Percentiles rank a stretch among this genome's conserved stretches.
Conservation (phyloP, 2,329 filamentous ascomycete species). For the Akanthomyces lecanii region DNA sequence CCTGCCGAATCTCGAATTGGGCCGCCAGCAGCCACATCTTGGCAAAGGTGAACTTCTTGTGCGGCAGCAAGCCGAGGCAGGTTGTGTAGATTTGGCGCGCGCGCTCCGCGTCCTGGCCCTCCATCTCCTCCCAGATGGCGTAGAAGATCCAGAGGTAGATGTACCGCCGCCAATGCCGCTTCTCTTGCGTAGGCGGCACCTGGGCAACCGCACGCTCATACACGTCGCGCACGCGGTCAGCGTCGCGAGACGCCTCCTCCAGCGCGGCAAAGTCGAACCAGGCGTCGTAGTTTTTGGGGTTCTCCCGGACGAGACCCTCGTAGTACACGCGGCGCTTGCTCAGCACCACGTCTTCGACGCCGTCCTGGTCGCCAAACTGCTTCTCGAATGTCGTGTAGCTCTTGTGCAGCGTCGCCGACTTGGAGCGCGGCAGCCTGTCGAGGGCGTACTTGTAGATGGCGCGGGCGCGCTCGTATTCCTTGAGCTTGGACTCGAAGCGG, state of each 20-base stretch:
- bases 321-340: constrained; percentile 90
- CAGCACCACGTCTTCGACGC: constrained; percentile 92
- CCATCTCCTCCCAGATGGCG: constrained; percentile 89
- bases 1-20: constrained; percentile 87
- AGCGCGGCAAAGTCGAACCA: constrained; percentile 95
- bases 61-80: constrained; percentile 81
- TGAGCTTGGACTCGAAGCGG: constrained; percentile 89
- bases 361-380: constrained; percentile 89
- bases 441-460: constrained; percentile 97
- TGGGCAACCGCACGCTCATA: constrained; percentile 96
- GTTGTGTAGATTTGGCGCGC: constrained; percentile 88
- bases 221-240: constrained; percentile 80
- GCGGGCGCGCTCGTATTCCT: constrained; percentile 88
- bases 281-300: constrained; percentile 91
- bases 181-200: constrained; percentile 90
- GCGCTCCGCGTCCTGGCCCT: constrained; percentile 71
- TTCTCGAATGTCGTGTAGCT: constrained; percentile 98
- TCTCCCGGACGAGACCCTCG: constrained; percentile 90
- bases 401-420: constrained; percentile 80
- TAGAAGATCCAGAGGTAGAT: constrained; percentile 99
- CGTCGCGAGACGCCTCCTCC: constrained; percentile 80
- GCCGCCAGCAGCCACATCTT: constrained; percentile 95
- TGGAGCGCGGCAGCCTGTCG: constrained; percentile 84
- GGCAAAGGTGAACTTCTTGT: constrained; percentile 95
- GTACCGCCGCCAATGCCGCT: constrained; percentile 94